Conservation (phyloP, 495 filamentous ascomycete species). For the Parathielavia appendiculata region DNA sequence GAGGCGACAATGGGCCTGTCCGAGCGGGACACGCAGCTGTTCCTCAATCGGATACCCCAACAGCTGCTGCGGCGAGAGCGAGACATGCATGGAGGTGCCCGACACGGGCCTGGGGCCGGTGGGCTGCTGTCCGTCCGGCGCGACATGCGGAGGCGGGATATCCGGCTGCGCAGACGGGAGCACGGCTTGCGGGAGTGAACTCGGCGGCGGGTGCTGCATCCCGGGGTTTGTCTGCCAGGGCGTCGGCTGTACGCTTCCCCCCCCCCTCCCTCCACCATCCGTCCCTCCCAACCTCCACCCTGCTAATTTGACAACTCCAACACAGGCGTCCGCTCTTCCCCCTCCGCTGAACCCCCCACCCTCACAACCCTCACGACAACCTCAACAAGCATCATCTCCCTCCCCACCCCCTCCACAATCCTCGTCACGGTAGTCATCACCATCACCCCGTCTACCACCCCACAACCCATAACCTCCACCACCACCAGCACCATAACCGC, state of each 20-base stretch:
- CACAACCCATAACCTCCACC: constrained; percentile 27
- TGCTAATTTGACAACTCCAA: not conserved
- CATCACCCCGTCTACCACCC: constrained; percentile 29
- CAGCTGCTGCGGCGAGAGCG: constrained; percentile 66
- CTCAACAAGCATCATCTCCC: constrained; percentile 26
- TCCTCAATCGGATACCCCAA: constrained; percentile 62
- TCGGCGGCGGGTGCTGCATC: constrained; percentile 87
- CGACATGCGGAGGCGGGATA: constrained; percentile 62
- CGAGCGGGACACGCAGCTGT: constrained; percentile 62
- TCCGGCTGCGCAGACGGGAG: constrained; percentile 59
- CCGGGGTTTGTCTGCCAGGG: constrained; percentile 71
- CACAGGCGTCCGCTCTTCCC: constrained; percentile 32
- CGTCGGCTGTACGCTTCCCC: constrained; percentile 64
- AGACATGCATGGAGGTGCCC: constrained; percentile 65
- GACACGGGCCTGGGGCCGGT: constrained; percentile 71
- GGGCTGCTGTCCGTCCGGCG: constrained; percentile 76
- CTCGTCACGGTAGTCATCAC: constrained; percentile 37
- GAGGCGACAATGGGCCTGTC: constrained; percentile 65
- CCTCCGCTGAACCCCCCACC: constrained; percentile 39
- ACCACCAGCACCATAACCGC: constrained; percentile 39
- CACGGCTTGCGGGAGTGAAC: constrained; percentile 57
- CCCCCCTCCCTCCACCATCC: not conserved
- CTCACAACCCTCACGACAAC: constrained; percentile 28
- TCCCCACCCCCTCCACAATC: constrained; percentile 27
- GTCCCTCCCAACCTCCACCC: not conserved